A percentile compares a stretch with the other conserved stretches of the same genome.
phyloP scores from a whole-genome alignment of 306 rosid genomes.

The Dalbergia cultrata region DNA sequence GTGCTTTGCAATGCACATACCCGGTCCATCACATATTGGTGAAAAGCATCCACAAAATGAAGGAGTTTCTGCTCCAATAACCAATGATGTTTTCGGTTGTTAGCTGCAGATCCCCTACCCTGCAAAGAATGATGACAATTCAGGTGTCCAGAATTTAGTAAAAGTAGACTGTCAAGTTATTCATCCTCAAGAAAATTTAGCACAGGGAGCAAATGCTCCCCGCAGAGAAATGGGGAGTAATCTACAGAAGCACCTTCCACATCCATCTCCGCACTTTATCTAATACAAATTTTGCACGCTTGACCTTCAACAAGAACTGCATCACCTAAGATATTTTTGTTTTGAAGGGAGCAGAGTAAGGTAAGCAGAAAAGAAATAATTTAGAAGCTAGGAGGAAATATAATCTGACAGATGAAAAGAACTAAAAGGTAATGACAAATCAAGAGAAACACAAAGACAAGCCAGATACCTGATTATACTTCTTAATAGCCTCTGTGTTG shows the following conservation, averaged over 20 bases:
- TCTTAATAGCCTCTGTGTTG: conserved; percentile 88
- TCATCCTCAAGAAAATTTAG: conserved; percentile 32
- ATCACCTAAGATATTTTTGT: conserved; percentile 66
- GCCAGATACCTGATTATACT: conserved; percentile 85
- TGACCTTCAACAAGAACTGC: conserved; percentile 92
- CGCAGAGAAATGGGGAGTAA: conserved; percentile 36
- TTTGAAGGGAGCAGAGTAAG: conserved; percentile 26
- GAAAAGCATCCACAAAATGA: conserved; percentile 99
- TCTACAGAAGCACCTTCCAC: conserved; percentile 81
- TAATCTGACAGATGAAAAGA: conserved; percentile 27
- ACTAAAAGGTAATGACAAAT: conserved; percentile 19
- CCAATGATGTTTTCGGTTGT: conserved; percentile 82
- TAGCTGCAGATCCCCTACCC: conserved; percentile 74
- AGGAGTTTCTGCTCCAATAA: conserved; percentile 97
- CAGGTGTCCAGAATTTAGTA: conserved; percentile 21
- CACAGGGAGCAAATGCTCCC: conserved; percentile 22
- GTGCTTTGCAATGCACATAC: conserved; percentile 52
- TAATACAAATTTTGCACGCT: conserved; percentile 90
- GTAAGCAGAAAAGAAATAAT: conserved; percentile 34
- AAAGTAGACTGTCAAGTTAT: conserved; percentile 25
- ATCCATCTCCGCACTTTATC: conserved; percentile 98
- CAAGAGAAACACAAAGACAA: conserved; percentile 27
- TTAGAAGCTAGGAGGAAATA: conserved; percentile 28
- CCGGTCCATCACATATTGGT: conserved; percentile 98
- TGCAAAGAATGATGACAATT: conserved; percentile 56